Percentiles rank a stretch among this genome's conserved stretches.
These are phyloP conservation scores for Micromonas commoda DNA, from an alignment of 139 green algal genomes.

Conservation along the genomic window DNA sequence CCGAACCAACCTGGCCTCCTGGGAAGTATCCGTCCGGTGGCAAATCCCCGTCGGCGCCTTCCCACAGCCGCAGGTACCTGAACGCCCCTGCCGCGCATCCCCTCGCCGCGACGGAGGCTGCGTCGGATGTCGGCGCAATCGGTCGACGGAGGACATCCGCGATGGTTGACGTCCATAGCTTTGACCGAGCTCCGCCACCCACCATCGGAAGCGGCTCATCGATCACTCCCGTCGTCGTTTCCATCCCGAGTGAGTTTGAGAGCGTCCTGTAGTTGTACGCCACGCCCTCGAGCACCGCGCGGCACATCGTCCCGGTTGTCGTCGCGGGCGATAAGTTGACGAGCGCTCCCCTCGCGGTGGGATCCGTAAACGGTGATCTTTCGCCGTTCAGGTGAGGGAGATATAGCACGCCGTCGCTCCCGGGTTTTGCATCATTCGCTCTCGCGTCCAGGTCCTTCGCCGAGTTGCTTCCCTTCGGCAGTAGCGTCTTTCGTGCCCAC, in stretches of 20 bases:
- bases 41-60: no score
- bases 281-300: constrained; percentile 7
- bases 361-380: background rate
- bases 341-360: background rate
- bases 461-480: background rate
- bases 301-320: background rate
- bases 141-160: background rate
- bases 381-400: constrained; percentile 1
- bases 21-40: background rate
- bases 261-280: background rate
- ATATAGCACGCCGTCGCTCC: background rate
- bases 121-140: background rate
- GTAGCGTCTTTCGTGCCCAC: background rate
- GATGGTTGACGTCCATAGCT: background rate
- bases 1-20: background rate
- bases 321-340: background rate
- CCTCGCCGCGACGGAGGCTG: background rate
- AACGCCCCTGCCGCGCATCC: background rate
- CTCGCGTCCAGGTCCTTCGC: background rate
- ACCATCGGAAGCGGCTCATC: background rate
- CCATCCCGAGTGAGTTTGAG: background rate
- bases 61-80: background rate
- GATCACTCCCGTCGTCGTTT: background rate
- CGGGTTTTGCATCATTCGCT: background rate
- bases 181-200: background rate